Conservation (phyloP, 495 filamentous ascomycete genomes). For the Aspergillus diversus region DNA sequence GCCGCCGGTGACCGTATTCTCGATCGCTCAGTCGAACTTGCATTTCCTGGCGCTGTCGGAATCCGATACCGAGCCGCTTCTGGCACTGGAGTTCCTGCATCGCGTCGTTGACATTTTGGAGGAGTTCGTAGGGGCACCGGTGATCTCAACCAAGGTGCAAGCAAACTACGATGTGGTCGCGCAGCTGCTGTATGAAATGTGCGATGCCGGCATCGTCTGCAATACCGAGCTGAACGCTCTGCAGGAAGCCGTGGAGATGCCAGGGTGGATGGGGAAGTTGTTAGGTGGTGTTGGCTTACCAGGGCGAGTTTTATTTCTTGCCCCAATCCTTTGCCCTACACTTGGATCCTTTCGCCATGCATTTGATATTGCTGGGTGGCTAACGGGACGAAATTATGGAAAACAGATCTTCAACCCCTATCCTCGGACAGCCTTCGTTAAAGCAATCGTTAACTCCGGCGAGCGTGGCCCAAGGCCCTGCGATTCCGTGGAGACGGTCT, state of each 20-base stretch:
- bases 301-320: conserved; percentile 49
- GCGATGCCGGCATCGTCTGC: conserved; percentile 86
- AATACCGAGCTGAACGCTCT: conserved; percentile 94
- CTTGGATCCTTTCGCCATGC: no score
- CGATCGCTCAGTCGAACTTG: conserved; percentile 80
- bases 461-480: conserved; percentile 48
- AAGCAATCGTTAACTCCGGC: conserved; percentile 50
- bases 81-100: conserved; percentile 95
- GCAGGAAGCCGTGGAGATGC: conserved; percentile 87
- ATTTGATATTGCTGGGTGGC: not conserved
- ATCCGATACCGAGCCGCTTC: conserved; percentile 85
- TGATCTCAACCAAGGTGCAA: conserved; percentile 85
- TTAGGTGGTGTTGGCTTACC: conserved; percentile 86
- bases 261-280: conserved; percentile 86
- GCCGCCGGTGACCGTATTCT: conserved; percentile 90
- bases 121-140: conserved; percentile 89
- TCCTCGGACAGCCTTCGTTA: conserved; percentile 46
- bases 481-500: conserved; percentile 85
- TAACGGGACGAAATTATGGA: not conserved
- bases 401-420: conserved; percentile 46
- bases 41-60: conserved; percentile 84
- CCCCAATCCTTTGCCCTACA: not conserved
- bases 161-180: conserved; percentile 91
- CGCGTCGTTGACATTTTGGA: conserved; percentile 91
- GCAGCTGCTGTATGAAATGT: conserved; percentile 93